These are phyloP conservation scores for Penicillium sp. DNA, from an alignment of 2,329 filamentous ascomycete species.

Conservation along the genomic window DNA sequence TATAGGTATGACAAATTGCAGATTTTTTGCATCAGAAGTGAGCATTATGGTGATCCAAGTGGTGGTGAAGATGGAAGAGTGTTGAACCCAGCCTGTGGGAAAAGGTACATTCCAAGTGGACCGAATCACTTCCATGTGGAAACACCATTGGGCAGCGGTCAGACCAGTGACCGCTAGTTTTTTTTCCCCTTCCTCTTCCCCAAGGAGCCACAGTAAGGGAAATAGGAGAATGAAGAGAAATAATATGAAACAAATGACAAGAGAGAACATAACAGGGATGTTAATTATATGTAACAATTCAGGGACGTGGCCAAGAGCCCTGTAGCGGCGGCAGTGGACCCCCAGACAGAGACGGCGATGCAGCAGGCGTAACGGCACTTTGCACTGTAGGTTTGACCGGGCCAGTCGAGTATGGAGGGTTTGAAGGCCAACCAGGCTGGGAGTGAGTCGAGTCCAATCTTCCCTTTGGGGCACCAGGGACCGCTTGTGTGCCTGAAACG, in stretches of 20 bases:
- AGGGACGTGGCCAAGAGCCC: constrained; percentile 23
- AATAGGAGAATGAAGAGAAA: constrained; percentile 10
- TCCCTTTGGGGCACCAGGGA: not conserved
- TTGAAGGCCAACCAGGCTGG: constrained; percentile 20
- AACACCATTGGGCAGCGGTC: constrained; percentile 11
- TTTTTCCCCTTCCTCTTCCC: not conserved
- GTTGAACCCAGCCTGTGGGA: constrained; percentile 15
- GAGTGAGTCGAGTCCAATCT: constrained; percentile 15
- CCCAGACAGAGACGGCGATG: constrained; percentile 18
- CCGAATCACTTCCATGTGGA: not conserved
- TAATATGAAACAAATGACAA: constrained; percentile 12
- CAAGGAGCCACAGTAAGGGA: not conserved
- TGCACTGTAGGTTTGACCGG: constrained; percentile 5
- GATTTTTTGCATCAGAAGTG: not conserved
- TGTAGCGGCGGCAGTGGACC: constrained; percentile 23
- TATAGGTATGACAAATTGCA: not conserved
- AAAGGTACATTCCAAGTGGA: not conserved
- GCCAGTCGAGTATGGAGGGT: constrained; percentile 17
- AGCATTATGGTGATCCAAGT: not conserved
- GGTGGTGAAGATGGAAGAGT: constrained; percentile 14
- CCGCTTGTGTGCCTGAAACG: constrained; percentile 9
- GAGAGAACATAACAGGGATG: constrained; percentile 9
- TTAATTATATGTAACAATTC: not conserved
- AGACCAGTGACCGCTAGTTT: constrained; percentile 21
- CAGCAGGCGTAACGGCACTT: constrained; percentile 7